Evolutionary conservation across 805 yeast species (phyloP).

Genomic region (Saturnispora sanitii): DNA sequence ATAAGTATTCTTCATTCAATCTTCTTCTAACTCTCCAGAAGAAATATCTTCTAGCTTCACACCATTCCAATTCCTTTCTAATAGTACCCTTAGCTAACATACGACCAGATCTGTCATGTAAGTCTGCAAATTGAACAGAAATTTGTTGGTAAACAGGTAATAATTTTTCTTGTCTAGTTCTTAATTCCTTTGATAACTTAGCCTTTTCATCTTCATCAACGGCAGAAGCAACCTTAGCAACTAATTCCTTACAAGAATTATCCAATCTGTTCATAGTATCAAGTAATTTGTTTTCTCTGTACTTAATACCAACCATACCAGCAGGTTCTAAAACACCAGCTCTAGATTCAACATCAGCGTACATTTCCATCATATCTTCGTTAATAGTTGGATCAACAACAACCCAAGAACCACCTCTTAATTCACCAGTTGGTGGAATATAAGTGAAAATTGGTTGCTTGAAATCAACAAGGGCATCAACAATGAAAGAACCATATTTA

Average conservation of each 20-base stretch:
- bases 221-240: slow-evolving; percentile 42
- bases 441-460: slow-evolving; percentile 95
- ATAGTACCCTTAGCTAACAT: slow-evolving; percentile 94
- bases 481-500: slow-evolving; percentile 94
- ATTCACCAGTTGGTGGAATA: slow-evolving; percentile 96
- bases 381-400: slow-evolving; percentile 98
- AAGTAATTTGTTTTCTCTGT: slow-evolving; percentile 84
- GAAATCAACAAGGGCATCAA: slow-evolving; percentile 91
- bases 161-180: slow-evolving; percentile 68
- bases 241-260: slow-evolving; percentile 57
- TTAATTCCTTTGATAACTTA: slow-evolving; percentile 52
- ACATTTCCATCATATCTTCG: slow-evolving; percentile 97
- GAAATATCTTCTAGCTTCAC: slow-evolving; percentile 84
- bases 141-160: slow-evolving; percentile 87
- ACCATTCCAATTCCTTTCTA: slow-evolving; percentile 78
- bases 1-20: slow-evolving; percentile 81
- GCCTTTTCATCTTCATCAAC: slow-evolving; percentile 58
- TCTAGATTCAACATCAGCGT: slow-evolving; percentile 90
- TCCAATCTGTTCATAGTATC: slow-evolving; percentile 92
- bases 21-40: slow-evolving; percentile 99
- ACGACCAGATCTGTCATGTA: slow-evolving; percentile 96
- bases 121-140: slow-evolving; percentile 92
- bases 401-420: slow-evolving; percentile 99
- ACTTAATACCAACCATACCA: slow-evolving; percentile 98
- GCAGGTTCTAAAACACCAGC: slow-evolving; percentile 99